Evolutionary conservation across 148 eudicot species (phyloP).

Genomic region (Heliamphora exappendiculata): DNA sequence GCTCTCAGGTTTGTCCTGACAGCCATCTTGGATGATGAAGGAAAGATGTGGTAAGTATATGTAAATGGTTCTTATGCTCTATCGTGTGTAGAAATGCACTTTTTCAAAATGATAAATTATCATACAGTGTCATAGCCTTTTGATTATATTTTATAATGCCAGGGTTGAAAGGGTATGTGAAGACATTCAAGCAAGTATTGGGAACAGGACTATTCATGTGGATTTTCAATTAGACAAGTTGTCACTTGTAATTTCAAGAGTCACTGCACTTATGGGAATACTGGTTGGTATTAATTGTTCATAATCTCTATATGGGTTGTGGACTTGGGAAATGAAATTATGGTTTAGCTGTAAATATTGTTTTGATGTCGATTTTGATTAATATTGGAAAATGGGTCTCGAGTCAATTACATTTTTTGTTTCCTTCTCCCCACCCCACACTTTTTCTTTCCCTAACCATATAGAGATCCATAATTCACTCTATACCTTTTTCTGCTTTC

Average conservation of each 20-base stretch:
- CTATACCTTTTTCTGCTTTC: not conserved
- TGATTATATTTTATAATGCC: slow-evolving; percentile 10
- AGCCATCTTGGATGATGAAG: slow-evolving; percentile 75
- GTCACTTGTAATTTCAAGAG: slow-evolving; percentile 77
- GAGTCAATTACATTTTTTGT: not conserved
- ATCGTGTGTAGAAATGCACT: not conserved
- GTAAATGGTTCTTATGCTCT: not conserved
- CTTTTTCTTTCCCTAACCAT: not conserved
- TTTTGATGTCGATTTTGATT: not conserved
- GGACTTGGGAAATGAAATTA: not conserved
- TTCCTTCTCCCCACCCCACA: not conserved
- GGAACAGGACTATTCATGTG: slow-evolving; percentile 31
- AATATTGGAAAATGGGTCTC: not conserved
- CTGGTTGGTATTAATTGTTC: slow-evolving; percentile 50
- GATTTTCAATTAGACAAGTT: slow-evolving; percentile 64
- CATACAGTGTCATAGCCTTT: not conserved
- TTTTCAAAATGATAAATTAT: not conserved
- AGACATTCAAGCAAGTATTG: slow-evolving; percentile 52
- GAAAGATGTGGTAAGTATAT: slow-evolving; percentile 67
- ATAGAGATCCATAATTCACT: not conserved
- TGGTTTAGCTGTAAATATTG: not conserved
- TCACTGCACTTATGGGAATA: slow-evolving; percentile 82
- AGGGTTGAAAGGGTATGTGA: slow-evolving; percentile 91
- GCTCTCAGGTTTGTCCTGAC: slow-evolving; percentile 56
- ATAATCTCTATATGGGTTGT: not conserved